Evolutionary conservation across 208 protist genomes (phyloP).

Genomic region (Kentomonas sorsogonicus): DNA sequence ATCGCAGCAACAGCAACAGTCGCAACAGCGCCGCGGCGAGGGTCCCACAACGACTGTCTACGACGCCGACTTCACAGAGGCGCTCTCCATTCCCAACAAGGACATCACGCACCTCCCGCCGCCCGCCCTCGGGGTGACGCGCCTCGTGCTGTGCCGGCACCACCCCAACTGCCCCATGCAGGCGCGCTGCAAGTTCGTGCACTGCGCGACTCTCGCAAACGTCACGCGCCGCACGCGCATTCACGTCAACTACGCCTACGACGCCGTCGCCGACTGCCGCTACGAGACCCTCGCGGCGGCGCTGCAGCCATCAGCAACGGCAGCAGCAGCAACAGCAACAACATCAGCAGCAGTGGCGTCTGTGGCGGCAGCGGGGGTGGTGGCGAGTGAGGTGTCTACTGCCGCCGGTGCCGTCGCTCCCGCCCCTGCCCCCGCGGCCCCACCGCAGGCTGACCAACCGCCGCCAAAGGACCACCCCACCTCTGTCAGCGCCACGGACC

Average conservation of each 20-base stretch:
- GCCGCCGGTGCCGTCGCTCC: no score
- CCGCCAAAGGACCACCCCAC: no score
- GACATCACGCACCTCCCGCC: slow-evolving; percentile 39
- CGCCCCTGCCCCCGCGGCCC: no score
- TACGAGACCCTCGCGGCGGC: slow-evolving; percentile 57
- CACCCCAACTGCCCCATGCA: slow-evolving; percentile 48
- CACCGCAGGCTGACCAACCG: no score
- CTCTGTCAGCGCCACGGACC: background rate
- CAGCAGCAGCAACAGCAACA: no score
- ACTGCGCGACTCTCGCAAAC: slow-evolving; percentile 31
- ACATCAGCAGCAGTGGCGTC: no score
- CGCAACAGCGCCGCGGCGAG: no score
- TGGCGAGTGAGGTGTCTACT: no score
- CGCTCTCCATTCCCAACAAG: slow-evolving; percentile 33
- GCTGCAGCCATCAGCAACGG: no score
- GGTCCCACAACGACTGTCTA: slow-evolving; percentile 32
- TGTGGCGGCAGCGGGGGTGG: no score
- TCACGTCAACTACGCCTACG: slow-evolving; percentile 82
- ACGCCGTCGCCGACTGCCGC: slow-evolving; percentile 33
- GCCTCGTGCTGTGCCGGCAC: slow-evolving; percentile 74
- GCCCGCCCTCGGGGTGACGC: slow-evolving; percentile 39
- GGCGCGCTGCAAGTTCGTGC: slow-evolving; percentile 70
- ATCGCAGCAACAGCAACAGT: no score
- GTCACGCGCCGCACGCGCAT: slow-evolving; percentile 30
- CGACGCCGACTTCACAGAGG: slow-evolving; percentile 50